Percentiles rank a stretch among this genome's conserved stretches.
phyloP scores from a whole-genome alignment of 1,284 basidiomycete species.

The Cryptococcus jaspeensis region DNA sequence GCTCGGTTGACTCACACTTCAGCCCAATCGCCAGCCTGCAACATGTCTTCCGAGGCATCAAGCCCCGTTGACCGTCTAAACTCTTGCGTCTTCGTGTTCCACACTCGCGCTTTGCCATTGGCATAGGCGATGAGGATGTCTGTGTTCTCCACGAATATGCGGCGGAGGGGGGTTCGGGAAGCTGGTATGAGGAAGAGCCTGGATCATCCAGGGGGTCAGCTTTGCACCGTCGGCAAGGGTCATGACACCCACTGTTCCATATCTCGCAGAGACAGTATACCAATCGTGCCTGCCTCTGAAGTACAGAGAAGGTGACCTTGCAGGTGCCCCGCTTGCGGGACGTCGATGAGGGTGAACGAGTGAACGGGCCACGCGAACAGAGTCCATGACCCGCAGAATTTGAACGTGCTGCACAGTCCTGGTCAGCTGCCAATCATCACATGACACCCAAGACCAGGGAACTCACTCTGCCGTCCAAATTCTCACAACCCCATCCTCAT shows the following conservation, averaged over 20 bases:
- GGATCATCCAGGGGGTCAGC: neutral
- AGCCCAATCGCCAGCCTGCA: slow-evolving; percentile 68
- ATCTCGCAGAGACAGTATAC: slow-evolving; percentile 70
- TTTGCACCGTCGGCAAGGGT: neutral
- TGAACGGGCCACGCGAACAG: slow-evolving; percentile 54
- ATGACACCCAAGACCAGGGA: neutral
- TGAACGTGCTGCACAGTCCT: slow-evolving; percentile 18
- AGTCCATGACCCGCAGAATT: slow-evolving; percentile 35
- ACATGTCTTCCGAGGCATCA: slow-evolving; percentile 72
- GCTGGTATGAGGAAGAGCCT: slow-evolving; percentile 79
- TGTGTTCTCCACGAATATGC: slow-evolving; percentile 66
- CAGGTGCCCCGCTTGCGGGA: slow-evolving; percentile 57
- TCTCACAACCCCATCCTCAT: slow-evolving; percentile 46
- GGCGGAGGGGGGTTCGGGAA: slow-evolving; percentile 62
- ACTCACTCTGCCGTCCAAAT: slow-evolving; percentile 42
- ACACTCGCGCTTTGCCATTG: slow-evolving; percentile 74
- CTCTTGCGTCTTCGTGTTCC: slow-evolving; percentile 82
- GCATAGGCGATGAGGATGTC: slow-evolving; percentile 76
- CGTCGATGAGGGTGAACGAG: slow-evolving; percentile 24
- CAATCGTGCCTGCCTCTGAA: slow-evolving; percentile 76
- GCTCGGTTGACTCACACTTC: slow-evolving; percentile 54
- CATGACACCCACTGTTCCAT: slow-evolving; percentile 65
- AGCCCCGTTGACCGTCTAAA: slow-evolving; percentile 77
- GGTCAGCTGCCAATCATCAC: neutral
- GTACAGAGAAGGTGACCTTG: slow-evolving; percentile 71